Percentiles rank a stretch among this genome's conserved stretches.
Evolutionary conservation across 257 asterid species (phyloP).

Genomic region (Apocynum venetum): DNA sequence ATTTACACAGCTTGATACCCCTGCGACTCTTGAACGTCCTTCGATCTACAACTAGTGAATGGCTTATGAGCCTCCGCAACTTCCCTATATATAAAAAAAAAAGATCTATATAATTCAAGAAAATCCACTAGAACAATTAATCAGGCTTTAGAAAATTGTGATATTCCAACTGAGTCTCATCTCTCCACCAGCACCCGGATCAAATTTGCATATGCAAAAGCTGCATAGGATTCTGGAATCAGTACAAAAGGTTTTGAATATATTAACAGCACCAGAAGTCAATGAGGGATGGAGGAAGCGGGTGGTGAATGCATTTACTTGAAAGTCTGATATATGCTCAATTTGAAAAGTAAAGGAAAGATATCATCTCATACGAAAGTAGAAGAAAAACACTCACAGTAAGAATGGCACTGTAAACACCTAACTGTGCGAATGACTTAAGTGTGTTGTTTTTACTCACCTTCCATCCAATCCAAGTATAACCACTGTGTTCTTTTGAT

Average conservation of each 20-base stretch:
- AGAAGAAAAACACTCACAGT: background rate
- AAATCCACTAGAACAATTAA: constrained; percentile 41
- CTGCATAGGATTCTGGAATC: constrained; percentile 36
- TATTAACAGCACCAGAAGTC: background rate
- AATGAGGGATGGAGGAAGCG: no score
- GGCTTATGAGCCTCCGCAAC: no score
- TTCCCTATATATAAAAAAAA: background rate
- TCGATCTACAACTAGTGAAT: no score
- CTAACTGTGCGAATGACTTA: background rate
- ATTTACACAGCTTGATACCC: no score
- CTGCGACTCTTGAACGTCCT: no score
- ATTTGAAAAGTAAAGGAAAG: background rate
- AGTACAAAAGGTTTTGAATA: no score
- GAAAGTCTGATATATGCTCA: background rate
- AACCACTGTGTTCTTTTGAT: constrained; percentile 70
- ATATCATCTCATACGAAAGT: background rate
- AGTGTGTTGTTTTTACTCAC: constrained; percentile 25
- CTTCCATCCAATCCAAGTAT: constrained; percentile 96
- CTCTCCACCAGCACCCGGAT: constrained; percentile 69
- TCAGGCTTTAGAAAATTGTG: constrained; percentile 76
- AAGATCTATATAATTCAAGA: background rate
- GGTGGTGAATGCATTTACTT: background rate
- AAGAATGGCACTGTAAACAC: background rate
- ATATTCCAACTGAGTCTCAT: constrained; percentile 68
- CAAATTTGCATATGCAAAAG: constrained; percentile 79